Conservation (phyloP, 129 eudicot species). For the Logfia minima region DNA sequence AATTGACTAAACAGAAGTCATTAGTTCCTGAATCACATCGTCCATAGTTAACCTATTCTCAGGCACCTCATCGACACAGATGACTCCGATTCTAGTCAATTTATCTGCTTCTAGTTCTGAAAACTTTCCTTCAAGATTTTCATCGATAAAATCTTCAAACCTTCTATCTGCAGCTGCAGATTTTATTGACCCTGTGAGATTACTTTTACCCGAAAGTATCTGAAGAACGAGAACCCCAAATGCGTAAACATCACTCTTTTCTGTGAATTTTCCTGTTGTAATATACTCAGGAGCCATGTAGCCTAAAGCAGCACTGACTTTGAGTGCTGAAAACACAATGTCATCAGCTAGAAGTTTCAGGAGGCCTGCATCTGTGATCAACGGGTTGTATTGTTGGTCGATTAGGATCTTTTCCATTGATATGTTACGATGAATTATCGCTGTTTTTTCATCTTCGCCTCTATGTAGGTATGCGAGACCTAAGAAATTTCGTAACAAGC, state of each 20-base stretch:
- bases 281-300: slow-evolving; percentile 95
- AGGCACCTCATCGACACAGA: slow-evolving; percentile 67
- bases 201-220: slow-evolving; percentile 64
- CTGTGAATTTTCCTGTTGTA: slow-evolving; percentile 83
- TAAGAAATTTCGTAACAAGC: background rate
- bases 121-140: slow-evolving; percentile 51
- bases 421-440: slow-evolving; percentile 72
- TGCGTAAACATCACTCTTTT: slow-evolving; percentile 88
- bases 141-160: slow-evolving; percentile 54
- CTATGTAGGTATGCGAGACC: slow-evolving; percentile 72
- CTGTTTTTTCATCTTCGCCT: slow-evolving; percentile 49
- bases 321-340: slow-evolving; percentile 78
- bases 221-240: slow-evolving; percentile 83
- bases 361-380: slow-evolving; percentile 73
- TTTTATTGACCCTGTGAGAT: slow-evolving; percentile 38
- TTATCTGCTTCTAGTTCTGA: slow-evolving; percentile 46
- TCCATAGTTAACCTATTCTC: slow-evolving; percentile 66
- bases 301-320: slow-evolving; percentile 89
- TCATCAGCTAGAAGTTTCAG: slow-evolving; percentile 88
- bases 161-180: slow-evolving; percentile 57
- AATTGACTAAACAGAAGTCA: slow-evolving; percentile 18
- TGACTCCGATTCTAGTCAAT: slow-evolving; percentile 50
- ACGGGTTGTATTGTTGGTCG: slow-evolving; percentile 60
- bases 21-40: slow-evolving; percentile 49
- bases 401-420: slow-evolving; percentile 72